Percentiles rank a stretch among this genome's conserved stretches.
Conservation (phyloP, 192 early-diverging fungal genomes). For the Tieghemiomyces parasiticus region DNA sequence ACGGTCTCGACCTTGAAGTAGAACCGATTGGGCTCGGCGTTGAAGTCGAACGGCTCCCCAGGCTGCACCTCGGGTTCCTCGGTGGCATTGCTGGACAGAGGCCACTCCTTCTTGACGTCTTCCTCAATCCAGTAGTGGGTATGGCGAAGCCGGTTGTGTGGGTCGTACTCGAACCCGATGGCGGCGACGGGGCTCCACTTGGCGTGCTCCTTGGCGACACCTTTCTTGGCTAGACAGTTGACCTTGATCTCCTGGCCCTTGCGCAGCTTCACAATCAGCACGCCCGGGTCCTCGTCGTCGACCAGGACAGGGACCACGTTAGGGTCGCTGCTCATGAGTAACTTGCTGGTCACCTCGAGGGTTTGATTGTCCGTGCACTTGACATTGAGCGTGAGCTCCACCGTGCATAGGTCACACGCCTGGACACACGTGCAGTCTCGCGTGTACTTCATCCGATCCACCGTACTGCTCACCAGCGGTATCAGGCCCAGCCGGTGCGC, state of each 20-base stretch:
- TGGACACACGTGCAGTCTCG: constrained; percentile 56
- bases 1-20: constrained; percentile 71
- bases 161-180: constrained; percentile 92
- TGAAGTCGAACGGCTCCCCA: constrained; percentile 53
- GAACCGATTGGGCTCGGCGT: constrained; percentile 60
- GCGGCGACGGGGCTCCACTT: constrained; percentile 91
- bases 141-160: constrained; percentile 84
- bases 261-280: constrained; percentile 75
- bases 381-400: constrained; percentile 72
- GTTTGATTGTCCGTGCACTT: constrained; percentile 65
- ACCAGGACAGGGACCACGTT: constrained; percentile 49
- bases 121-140: constrained; percentile 91
- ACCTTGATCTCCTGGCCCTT: constrained; percentile 87
- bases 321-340: constrained; percentile 62
- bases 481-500: constrained; percentile 92
- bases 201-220: constrained; percentile 93
- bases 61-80: constrained; percentile 34
- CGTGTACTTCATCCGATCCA: constrained; percentile 69
- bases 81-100: constrained; percentile 42
- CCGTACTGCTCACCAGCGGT: constrained; percentile 66
- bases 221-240: constrained; percentile 90
- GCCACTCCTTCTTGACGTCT: constrained; percentile 73
- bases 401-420: constrained; percentile 84
- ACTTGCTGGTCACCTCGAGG: constrained; percentile 63
- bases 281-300: constrained; percentile 49